Base-by-base conservation (phyloP, 208 protist genomes). In the Phytomonas sp. region DNA sequence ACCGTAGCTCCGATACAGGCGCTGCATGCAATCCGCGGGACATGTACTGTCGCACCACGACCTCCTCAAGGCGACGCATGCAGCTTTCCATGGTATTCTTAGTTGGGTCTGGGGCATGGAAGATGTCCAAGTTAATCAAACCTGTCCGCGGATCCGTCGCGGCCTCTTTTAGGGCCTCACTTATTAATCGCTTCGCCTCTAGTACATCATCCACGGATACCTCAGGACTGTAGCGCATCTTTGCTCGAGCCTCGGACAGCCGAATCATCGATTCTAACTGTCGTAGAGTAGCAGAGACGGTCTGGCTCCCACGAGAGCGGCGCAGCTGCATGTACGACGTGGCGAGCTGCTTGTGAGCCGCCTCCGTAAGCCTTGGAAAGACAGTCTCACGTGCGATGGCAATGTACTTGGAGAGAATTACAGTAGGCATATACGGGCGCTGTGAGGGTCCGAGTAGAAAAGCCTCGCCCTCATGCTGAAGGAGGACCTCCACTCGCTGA, bases 261-360 rank as follows among this genome's bases (percentile, higher is more conserved):
- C 99, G 96, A 65, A 99, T 99, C 67, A 99, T 91, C 32, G 97
- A 98, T 78, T 99, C 98, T 0, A 99, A 88, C 83, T 99, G 98
- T 36, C 99, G 87, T 33, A 99, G 88, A 19, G 98, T 99, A 0
- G 98, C 98, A 5, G 97, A 95, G 26, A 99, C 97, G 8, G 97
- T 98, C 5, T 74, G 83, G 71, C 84, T 88, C 29, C 90, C 89
- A 14, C 96, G 91, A 0, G 88, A 77, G 5, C 81, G 73, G 12
- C 97, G 88, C 84, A 99, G 89, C 37, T 96, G 86, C 30, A 97
- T 92, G 88, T 99, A 99, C 34, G 81, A 83, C n/a, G 83, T 59
- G 3, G 98, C 87, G 19, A 99, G 84, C 87, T 86, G 69, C 37
- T 77, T 69, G 70, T 97, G 88, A 4, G 97, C 94, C 26, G 86